Percentiles rank a stretch among this genome's conserved stretches.
Evolutionary conservation across 2,329 filamentous ascomycete genomes (phyloP).

Genomic region (Massarina eburnea): DNA sequence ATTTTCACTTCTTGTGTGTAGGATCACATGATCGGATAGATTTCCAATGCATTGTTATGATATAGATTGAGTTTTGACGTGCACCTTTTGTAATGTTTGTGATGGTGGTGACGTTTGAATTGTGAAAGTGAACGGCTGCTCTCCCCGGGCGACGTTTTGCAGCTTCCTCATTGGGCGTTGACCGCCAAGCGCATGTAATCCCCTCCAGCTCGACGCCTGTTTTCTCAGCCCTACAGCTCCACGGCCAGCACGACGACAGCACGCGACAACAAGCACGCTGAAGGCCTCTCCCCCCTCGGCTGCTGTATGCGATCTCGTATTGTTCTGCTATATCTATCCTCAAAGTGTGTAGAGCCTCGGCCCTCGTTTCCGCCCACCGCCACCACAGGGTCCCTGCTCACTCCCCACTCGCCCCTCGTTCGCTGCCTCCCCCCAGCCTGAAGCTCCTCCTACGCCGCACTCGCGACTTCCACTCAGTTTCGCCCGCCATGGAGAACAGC

Average conservation of each 20-base stretch:
- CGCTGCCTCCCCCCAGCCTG: slow-evolving; percentile 15
- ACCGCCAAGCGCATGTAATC: slow-evolving; percentile 13
- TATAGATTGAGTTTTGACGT: not conserved
- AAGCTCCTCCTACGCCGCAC: slow-evolving; percentile 24
- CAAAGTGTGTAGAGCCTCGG: slow-evolving; percentile 28
- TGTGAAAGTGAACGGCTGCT: not conserved
- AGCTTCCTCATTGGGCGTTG: slow-evolving; percentile 18
- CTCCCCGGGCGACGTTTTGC: slow-evolving; percentile 1
- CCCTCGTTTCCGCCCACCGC: slow-evolving; percentile 33
- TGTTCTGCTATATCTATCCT: slow-evolving; percentile 16
- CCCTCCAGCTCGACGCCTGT: slow-evolving; percentile 22
- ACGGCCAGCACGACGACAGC: slow-evolving; percentile 24
- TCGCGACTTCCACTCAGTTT: slow-evolving; percentile 15
- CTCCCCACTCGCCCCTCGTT: slow-evolving; percentile 36
- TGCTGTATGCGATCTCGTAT: slow-evolving; percentile 14
- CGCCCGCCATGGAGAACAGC: slow-evolving; percentile 40
- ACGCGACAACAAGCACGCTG: slow-evolving; percentile 31
- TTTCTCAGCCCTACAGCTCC: slow-evolving; percentile 25
- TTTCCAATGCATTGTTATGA: not conserved
- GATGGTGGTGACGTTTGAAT: too few relatives aligned
- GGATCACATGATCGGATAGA: not conserved
- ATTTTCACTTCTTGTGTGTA: not conserved
- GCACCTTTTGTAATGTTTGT: too few relatives aligned
- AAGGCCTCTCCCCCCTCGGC: slow-evolving; percentile 1
- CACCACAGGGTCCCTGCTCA: slow-evolving; percentile 33